Conservation (phyloP, 2,329 filamentous ascomycete species). For the Colletotrichum melonis region DNA sequence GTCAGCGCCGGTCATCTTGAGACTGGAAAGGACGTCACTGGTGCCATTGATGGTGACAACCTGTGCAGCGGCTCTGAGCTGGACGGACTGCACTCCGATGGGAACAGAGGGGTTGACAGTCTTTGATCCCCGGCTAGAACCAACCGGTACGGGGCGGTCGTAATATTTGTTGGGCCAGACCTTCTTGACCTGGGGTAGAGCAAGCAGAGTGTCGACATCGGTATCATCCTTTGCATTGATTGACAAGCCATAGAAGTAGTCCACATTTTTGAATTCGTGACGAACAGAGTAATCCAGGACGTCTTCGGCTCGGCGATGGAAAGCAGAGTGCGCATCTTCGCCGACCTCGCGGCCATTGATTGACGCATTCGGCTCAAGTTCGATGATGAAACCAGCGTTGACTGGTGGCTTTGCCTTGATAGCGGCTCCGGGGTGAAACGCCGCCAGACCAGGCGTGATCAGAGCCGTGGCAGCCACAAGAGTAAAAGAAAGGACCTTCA, state of each 20-base stretch:
- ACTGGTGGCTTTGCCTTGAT: constrained; percentile 1
- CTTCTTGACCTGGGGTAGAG: constrained; percentile 34
- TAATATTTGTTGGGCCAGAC: constrained; percentile 35
- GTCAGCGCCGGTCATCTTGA: constrained; percentile 48
- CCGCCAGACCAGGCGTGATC: constrained; percentile 3
- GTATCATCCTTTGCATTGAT: constrained; percentile 29
- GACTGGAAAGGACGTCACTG: constrained; percentile 20
- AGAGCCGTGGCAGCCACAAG: not conserved
- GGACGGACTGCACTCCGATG: constrained; percentile 1
- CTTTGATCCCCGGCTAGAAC: constrained; percentile 6
- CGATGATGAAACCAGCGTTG: constrained; percentile 23
- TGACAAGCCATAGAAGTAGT: constrained; percentile 36
- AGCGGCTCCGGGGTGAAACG: not conserved
- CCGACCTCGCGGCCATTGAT: constrained; percentile 6
- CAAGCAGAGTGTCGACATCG: constrained; percentile 16
- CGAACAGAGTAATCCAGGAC: constrained; percentile 24
- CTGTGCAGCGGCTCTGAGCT: not conserved
- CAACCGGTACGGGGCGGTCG: constrained; percentile 26
- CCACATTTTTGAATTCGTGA: constrained; percentile 35
- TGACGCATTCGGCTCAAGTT: constrained; percentile 10
- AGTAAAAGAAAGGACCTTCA: constrained; percentile 1
- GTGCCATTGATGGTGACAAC: constrained; percentile 24
- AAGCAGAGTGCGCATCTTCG: constrained; percentile 20
- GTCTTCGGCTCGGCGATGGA: constrained; percentile 26
- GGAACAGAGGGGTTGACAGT: not conserved